Evolutionary conservation across 139 green algal genomes (phyloP), one percentile per base, ranked within the genome.

Genomic region (Haematococcus lacustris): DNA sequence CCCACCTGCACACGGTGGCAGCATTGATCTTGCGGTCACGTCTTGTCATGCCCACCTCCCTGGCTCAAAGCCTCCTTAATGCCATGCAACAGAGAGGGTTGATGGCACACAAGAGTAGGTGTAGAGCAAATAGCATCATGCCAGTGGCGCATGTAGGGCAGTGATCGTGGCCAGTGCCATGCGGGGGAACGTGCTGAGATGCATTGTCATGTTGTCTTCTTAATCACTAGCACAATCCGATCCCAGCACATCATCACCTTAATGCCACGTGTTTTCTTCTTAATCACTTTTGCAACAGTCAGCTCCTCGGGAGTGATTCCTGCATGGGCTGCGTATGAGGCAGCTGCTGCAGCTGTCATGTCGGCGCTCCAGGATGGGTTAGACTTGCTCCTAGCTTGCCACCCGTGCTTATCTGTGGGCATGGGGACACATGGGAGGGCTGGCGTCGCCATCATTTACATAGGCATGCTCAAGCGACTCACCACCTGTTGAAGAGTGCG

Each of bases 1-100:
- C 63, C 63, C 5, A 69, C 63, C 63, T 69, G 63, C 35, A 69
- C n/a, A n/a, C n/a, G n/a, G n/a, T n/a, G n/a, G n/a, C n/a, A n/a
- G n/a, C n/a, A n/a, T n/a, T n/a, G n/a, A n/a, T n/a, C n/a, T 13
- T 57, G 17, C 47, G 5, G 5, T 5, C 61, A 67, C 32, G 25
- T 64, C 17, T 64, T n/a, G 23, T 25, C 5, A n/a, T 35, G 57
- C 17, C 32, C 57, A 33, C 57, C 13, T 26, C 26, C 60, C 47
- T 57, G 47, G 32, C 60, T n/a, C n/a, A 66, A 41, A 28, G 3
- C 3, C 3, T 40, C 28, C 60, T 21, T 66, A 9, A 66, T 64
- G 4, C 21, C 26, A 37, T 64, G 57, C 57, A 4, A 13, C n/a
- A 30, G 57, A 7, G 4, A 37, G n/a, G n/a, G n/a, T n/a, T n/a